Evolutionary conservation across 2,329 filamentous ascomycete genomes (phyloP), one percentile per base, ranked within the genome.

Genomic region (Esteya vermicola): DNA sequence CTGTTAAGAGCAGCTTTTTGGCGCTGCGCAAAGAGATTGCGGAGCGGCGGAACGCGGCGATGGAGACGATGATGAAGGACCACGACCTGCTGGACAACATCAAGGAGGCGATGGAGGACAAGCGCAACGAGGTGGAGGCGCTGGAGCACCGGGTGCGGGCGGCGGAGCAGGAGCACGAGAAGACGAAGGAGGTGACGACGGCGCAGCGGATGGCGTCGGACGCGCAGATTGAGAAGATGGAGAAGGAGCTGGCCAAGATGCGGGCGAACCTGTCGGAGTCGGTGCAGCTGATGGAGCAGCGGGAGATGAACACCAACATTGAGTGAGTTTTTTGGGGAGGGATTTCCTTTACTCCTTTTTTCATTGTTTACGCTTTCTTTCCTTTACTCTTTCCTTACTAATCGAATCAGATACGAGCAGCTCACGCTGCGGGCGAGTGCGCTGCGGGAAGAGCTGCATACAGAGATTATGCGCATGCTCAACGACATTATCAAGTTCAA

Each of bases 401-500:
- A 28, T 13, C 33, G 16, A 38, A 6, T 6, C 20, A 89, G 84
- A 54, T 93, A 94, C 54, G 89, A 96, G 55, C 86, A 95, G 56
- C 65, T 96, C 36, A 85, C 82, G n/a, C 73, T 93, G 40, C 75
- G 78, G 25, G 85, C 85, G 36, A 85, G 85, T 47, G 67, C 84
- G 1, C 69, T 96, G 20, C 77, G 91, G n/a, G 91, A 98, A 58
- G 88, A 96, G 57, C 69, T 98, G n/a, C 91, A 98, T 58, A 94
- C 86, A 0, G 88, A 95, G 57, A 85, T 95, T 52, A 91, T 95
- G 63, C 81, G 79, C 51, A 93, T 96, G 75, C 65, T 98, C 44
- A 93, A 95, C 62, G 88, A 96, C 55, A 82, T 95, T 46, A 93
- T 96, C 64, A 88, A 93, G 54, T 96, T 98, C 74, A 98, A 98